Conservation (phyloP, 805 yeast genomes). For the Blastobotrys attinorum region DNA sequence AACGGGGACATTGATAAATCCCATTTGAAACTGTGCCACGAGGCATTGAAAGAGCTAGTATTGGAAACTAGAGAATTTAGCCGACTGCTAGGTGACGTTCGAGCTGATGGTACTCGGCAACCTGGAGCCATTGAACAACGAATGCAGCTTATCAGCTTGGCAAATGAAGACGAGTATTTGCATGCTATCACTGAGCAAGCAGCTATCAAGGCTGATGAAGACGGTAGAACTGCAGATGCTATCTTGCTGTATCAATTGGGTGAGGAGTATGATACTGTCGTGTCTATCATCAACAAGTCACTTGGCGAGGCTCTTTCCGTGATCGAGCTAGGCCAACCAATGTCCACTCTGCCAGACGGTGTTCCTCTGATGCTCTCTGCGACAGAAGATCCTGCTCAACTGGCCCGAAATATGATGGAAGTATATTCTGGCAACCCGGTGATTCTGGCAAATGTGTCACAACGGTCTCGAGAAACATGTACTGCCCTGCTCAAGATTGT, state of each 20-base stretch:
- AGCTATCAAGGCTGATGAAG: conserved; percentile 82
- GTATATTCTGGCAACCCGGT: conserved; percentile 46
- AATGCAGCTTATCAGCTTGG: conserved; percentile 52
- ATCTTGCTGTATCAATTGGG: conserved; percentile 78
- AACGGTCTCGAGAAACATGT: conserved; percentile 57
- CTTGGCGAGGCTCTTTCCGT: conserved; percentile 71
- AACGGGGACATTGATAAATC: conserved; percentile 35
- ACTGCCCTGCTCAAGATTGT: conserved; percentile 56
- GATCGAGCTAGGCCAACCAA: conserved; percentile 57
- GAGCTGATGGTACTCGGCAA: conserved; percentile 63
- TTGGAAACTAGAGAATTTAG: conserved; percentile 80
- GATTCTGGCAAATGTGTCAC: conserved; percentile 48
- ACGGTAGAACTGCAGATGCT: conserved; percentile 82
- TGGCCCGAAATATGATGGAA: conserved; percentile 32
- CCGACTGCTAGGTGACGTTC: conserved; percentile 74
- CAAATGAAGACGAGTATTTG: conserved; percentile 52
- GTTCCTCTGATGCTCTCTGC: conserved; percentile 26
- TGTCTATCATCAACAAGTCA: conserved; percentile 62
- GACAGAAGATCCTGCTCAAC: conserved; percentile 29
- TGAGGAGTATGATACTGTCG: conserved; percentile 78
- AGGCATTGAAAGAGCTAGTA: conserved; percentile 74
- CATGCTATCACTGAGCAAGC: conserved; percentile 73
- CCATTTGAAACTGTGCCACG: conserved; percentile 57
- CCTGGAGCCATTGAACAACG: conserved; percentile 83
- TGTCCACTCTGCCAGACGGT: conserved; percentile 29